A percentile compares a stretch with the other conserved stretches of the same genome.
Conservation (phyloP, 2,329 filamentous ascomycete genomes). For the Chaetomiaceae sp. region DNA sequence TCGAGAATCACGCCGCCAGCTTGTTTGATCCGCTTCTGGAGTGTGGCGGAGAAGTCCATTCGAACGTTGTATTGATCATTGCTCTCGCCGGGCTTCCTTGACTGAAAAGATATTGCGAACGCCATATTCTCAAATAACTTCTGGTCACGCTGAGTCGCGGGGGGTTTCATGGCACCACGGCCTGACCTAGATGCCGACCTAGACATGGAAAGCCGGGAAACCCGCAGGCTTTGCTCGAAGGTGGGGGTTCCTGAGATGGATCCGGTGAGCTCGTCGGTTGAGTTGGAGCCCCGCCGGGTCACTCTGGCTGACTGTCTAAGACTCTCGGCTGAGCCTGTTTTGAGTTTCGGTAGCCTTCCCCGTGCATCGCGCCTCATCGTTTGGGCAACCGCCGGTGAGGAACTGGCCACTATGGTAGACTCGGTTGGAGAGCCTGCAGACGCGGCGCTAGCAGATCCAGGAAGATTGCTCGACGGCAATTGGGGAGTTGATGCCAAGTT, state of each 20-base stretch:
- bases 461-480: constrained; percentile 35
- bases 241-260: constrained; percentile 37
- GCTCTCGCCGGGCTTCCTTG: constrained; percentile 46
- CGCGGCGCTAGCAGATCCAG: constrained; percentile 34
- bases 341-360: constrained; percentile 25
- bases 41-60: constrained; percentile 37
- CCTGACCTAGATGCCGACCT: constrained; percentile 27
- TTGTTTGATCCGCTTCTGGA: constrained; percentile 60
- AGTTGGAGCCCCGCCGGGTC: constrained; percentile 29
- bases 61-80: constrained; percentile 44
- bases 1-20: constrained; percentile 70
- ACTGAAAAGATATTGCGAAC: constrained; percentile 75
- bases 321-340: constrained; percentile 27
- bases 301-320: constrained; percentile 29
- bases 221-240: constrained; percentile 36
- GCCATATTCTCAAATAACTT: constrained; percentile 73
- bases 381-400: constrained; percentile 34
- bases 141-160: constrained; percentile 15
- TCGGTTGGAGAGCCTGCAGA: constrained; percentile 16
- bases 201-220: constrained; percentile 25
- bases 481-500: constrained; percentile 38
- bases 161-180: constrained; percentile 16
- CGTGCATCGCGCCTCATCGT: constrained; percentile 28
- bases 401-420: constrained; percentile 20
- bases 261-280: constrained; percentile 46